Base-by-base conservation (phyloP, 2,329 filamentous ascomycete genomes). In the Talaromyces sp. region DNA sequence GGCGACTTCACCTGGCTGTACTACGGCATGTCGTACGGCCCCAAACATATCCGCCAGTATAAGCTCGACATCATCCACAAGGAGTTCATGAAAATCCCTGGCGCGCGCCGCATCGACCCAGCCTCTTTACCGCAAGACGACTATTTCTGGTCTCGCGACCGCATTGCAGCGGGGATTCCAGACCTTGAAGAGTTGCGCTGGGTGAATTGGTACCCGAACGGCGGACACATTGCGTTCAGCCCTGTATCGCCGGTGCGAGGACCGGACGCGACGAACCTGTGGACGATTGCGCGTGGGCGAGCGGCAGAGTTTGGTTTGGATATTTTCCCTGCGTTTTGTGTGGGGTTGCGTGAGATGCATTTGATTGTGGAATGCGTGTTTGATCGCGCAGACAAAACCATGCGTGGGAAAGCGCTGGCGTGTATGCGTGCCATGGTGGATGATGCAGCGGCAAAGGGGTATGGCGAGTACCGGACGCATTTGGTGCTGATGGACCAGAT, bases 231-330 rank as follows among this genome's bases (percentile, higher is more conserved):
- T 11, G 75, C 73, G 7, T 80, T 80, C 67, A 39, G 75, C 32
- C 78, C 78, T n/a, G 75, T 81, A n/a, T 75, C 72, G 33, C 76
- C 76, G 9, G 78, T 81, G 61, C 72, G 73, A 17, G 77, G 77
- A 4, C 64, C 68, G 1, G 79, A 81, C 58, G 80, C 78, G 4
- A 72, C 68, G 15, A 69, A 65, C 55, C 69, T 80, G 58, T 80
- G 74, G 63, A 65, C 66, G 19, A 63, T 77, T 13, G 75, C 75
- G 13, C 71, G 72, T 61, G 58, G 62, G 52, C 65, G 71, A 25
- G 74, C 75, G 1, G 36, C 36, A 17, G 36, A 39, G 17, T 39
- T 39, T n/a, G 36, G 36, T 9, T 70, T 79, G 33, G 78, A 80
- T 63, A 71, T 77, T 52, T 73, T 80, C 39, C 73, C 73, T 6